Percentiles rank a stretch among this genome's conserved stretches.
Evolutionary conservation across 1,284 basidiomycete species (phyloP).

Genomic region (Meira miltonrushii): DNA sequence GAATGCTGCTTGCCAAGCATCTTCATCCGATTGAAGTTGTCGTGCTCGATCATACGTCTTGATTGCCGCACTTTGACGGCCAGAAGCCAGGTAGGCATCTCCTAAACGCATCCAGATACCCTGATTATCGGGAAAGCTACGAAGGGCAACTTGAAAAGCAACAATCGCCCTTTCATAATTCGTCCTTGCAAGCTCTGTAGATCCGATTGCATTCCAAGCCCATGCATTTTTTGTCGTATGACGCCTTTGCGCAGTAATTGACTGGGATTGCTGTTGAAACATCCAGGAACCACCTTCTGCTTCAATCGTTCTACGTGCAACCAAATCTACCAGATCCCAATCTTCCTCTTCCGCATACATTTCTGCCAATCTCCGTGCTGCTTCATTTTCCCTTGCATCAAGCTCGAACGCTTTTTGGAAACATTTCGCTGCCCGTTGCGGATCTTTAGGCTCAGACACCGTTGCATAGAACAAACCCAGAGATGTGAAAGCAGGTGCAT

Average conservation of each 20-base stretch:
- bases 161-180: slow-evolving; percentile 74
- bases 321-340: slow-evolving; percentile 91
- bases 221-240: slow-evolving; percentile 69
- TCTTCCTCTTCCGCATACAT: slow-evolving; percentile 88
- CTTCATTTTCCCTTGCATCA: slow-evolving; percentile 78
- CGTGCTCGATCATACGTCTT: slow-evolving; percentile 77
- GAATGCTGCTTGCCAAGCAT: slow-evolving; percentile 77
- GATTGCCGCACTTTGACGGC: slow-evolving; percentile 79
- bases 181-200: slow-evolving; percentile 74
- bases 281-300: slow-evolving; percentile 56
- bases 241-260: slow-evolving; percentile 20
- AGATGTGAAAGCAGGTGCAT: slow-evolving; percentile 86
- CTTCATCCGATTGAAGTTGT: slow-evolving; percentile 37
- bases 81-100: slow-evolving; percentile 81
- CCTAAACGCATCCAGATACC: slow-evolving; percentile 83
- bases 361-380: slow-evolving; percentile 75
- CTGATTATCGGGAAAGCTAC: slow-evolving; percentile 72
- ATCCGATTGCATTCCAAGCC: slow-evolving; percentile 97
- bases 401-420: slow-evolving; percentile 99
- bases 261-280: too few relatives aligned
- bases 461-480: slow-evolving; percentile 85
- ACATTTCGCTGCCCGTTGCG: slow-evolving; percentile 81
- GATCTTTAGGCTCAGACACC: slow-evolving; percentile 67
- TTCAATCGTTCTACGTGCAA: slow-evolving; percentile 84
- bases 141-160: slow-evolving; percentile 80